phyloP scores from a whole-genome alignment of 768 basidiomycete species.

The Hirschioporus abietinus region DNA sequence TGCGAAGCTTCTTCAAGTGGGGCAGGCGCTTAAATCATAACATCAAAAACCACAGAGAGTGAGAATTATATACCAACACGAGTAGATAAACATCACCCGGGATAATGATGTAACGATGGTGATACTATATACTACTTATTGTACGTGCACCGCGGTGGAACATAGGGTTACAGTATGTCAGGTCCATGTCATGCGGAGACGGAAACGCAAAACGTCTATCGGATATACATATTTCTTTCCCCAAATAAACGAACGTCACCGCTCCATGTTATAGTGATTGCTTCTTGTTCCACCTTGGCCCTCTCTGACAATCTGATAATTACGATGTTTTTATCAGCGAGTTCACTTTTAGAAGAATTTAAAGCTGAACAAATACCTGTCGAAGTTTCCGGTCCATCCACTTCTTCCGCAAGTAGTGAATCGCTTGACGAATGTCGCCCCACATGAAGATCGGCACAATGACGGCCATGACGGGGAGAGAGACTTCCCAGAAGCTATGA shows the following conservation, averaged over 20 bases:
- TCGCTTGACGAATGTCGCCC: constrained; percentile 13
- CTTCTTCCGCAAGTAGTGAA: constrained; percentile 15
- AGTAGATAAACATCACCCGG: no score
- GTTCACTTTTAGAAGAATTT: background rate
- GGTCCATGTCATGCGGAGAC: no score
- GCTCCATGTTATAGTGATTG: background rate
- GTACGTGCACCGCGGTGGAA: no score
- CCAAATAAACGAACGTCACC: background rate
- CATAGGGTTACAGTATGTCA: no score
- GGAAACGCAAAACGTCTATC: no score
- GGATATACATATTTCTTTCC: no score
- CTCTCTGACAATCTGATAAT: background rate
- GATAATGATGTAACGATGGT: no score
- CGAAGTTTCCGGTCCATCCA: background rate
- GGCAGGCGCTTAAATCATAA: background rate
- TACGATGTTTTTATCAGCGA: background rate
- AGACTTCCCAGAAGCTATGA: constrained; percentile 21
- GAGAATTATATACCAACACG: no score
- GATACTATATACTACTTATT: no score
- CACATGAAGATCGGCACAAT: constrained; percentile 17
- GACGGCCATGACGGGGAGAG: constrained; percentile 18
- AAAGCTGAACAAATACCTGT: background rate
- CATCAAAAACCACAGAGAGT: no score
- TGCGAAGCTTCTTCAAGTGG: background rate
- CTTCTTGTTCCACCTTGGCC: background rate